Evolutionary conservation across 306 rosid species (phyloP), one percentile per base, ranked within the genome.

Genomic region (Prinsepia uniflora): DNA sequence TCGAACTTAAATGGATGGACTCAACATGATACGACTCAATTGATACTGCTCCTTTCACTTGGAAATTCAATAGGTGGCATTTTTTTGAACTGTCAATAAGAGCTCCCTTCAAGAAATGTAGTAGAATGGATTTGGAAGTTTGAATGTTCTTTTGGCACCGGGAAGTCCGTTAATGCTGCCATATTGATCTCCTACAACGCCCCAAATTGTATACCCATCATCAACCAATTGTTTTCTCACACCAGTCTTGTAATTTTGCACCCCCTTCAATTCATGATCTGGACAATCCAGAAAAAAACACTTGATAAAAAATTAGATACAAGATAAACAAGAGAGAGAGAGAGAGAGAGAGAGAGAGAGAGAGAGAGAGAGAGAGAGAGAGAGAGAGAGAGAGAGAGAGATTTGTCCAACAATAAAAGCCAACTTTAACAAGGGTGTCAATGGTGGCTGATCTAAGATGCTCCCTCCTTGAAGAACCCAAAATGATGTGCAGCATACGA

Each of bases 401-500:
- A 65, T 72, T 76, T n/a, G 83, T 74, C 89, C 91, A 86, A 8
- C 93, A 93, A 81, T 84, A 66, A 54, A 71, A 87, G 7, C 87
- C 96, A 72, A 85, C 89, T 7, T 57, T 75, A 22, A 90, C 77
- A 55, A 87, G 89, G 67, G 85, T 90, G 66, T 84, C 86, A 62
- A 82, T 72, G 6, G 96, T 87, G 74, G 84, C 83, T 79, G 85
- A 79, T 85, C 93, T 85, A 6, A 87, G 83, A 82, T 61, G 44
- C 77, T 90, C 89, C 72, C 81, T 87, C 60, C 93, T 86, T 63
- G 85, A 71, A 56, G 96, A 80, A 59, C 85, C 75, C 84, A 85
- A 73, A 71, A 90, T 65, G 63, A 90, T 86, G 45, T 84, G 87
- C 58, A 90, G 39, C 22, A n/a, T n/a, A n/a, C n/a, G n/a, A n/a